Percentiles rank a stretch among this genome's conserved stretches.
Evolutionary conservation across 805 yeast species (phyloP).

Genomic region (Starmerella apicola): DNA sequence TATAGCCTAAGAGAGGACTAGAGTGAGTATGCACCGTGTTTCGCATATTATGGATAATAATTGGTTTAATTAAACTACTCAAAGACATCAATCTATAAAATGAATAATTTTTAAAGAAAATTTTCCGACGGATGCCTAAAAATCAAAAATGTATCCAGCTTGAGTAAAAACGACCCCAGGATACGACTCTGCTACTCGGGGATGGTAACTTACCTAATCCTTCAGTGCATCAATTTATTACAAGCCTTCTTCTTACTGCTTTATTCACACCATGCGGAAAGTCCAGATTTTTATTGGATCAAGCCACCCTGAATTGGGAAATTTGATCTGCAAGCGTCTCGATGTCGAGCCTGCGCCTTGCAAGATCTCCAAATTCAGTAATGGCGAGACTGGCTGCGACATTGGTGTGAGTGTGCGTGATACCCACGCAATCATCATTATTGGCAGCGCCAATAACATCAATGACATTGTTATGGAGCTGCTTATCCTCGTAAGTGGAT

Average conservation of each 20-base stretch:
- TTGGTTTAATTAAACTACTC: too few relatives aligned
- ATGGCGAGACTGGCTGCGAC: constrained; percentile 95
- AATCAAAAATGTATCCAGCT: too few relatives aligned
- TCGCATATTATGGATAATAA: too few relatives aligned
- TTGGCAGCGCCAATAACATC: constrained; percentile 72
- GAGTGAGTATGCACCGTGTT: too few relatives aligned
- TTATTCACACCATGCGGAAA: constrained; percentile 61
- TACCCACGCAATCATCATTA: constrained; percentile 90
- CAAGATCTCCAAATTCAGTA: constrained; percentile 80
- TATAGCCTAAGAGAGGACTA: too few relatives aligned
- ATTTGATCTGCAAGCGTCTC: constrained; percentile 73
- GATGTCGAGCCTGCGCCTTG: constrained; percentile 94
- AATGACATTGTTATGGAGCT: constrained; percentile 96
- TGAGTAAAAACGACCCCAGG: too few relatives aligned
- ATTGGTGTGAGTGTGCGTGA: constrained; percentile 92
- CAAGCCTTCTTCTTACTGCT: not conserved
- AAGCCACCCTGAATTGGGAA: constrained; percentile 91
- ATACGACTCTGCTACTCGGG: too few relatives aligned
- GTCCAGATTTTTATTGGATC: constrained; percentile 93
- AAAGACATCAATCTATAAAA: too few relatives aligned
- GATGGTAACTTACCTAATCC: too few relatives aligned
- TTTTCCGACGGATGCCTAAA: too few relatives aligned
- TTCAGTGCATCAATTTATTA: too few relatives aligned
- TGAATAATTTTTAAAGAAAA: too few relatives aligned
- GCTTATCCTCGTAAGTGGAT: constrained; percentile 82